Percentiles rank a stretch among this genome's conserved stretches.
Conservation (phyloP, 2,329 filamentous ascomycete genomes). For the Bipolaris sorokiniana region DNA sequence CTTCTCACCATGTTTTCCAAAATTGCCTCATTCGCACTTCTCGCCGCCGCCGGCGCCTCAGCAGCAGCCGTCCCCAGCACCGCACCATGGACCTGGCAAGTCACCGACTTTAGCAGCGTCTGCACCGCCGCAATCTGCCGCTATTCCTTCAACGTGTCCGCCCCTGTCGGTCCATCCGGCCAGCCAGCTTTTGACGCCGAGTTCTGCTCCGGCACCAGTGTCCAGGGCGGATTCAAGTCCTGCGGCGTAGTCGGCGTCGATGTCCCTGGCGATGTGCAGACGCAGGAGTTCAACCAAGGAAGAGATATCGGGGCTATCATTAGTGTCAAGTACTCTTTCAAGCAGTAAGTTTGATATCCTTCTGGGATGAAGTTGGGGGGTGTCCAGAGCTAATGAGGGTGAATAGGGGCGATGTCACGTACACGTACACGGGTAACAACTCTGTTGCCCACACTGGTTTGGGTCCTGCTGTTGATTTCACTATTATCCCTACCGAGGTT, state of each 20-base stretch:
- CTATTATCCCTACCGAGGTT: conserved; percentile 18
- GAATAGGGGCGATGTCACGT: conserved; percentile 4
- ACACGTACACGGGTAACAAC: conserved; percentile 7
- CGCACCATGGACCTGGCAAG: conserved; percentile 23
- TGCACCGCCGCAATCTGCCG: conserved; percentile 31
- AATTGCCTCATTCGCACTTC: conserved; percentile 10
- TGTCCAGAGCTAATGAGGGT: not conserved
- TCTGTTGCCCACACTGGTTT: conserved; percentile 1
- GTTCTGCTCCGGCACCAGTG: conserved; percentile 21
- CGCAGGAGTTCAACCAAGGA: conserved; percentile 22
- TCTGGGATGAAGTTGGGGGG: no score
- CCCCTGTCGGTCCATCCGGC: conserved; percentile 13
- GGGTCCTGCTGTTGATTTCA: conserved; percentile 3
- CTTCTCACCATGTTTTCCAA: conserved; percentile 21
- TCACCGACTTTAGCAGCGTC: conserved; percentile 24
- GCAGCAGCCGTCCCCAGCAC: conserved; percentile 7
- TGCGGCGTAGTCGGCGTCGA: conserved; percentile 21
- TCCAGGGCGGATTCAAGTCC: conserved; percentile 22
- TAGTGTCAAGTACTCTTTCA: conserved; percentile 21
- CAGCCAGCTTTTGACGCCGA: conserved; percentile 25
- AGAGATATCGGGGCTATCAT: conserved; percentile 16
- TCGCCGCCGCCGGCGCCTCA: conserved; percentile 16
- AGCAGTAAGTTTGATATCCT: conserved; percentile 18
- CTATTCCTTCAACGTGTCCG: conserved; percentile 28
- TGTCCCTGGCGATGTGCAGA: conserved; percentile 17